These are phyloP conservation scores for Schoenoplectus tabernaemontani DNA, from an alignment of 202 grass and related monocot genomes.

Conservation along the genomic window DNA sequence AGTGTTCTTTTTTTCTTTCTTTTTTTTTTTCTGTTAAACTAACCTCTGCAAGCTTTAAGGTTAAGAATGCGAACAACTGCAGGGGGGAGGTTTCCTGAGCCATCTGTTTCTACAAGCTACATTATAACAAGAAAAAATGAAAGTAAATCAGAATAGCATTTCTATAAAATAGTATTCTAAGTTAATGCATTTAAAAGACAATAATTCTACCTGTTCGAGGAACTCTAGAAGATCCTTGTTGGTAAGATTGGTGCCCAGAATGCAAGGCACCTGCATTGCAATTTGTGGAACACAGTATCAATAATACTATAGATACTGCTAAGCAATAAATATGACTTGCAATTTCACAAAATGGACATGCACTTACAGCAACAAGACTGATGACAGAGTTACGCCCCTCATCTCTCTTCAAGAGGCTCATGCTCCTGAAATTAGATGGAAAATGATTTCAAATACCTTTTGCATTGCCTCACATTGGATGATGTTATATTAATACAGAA, in stretches of 20 bases:
- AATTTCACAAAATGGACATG: constrained; percentile 21
- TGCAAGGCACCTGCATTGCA: constrained; percentile 71
- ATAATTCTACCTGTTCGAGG: constrained; percentile 61
- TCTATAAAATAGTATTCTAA: background rate
- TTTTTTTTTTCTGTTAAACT: background rate
- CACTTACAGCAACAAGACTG: constrained; percentile 78
- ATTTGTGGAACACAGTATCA: background rate
- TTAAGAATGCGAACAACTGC: constrained; percentile 81
- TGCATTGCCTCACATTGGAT: background rate
- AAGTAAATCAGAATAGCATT: constrained; percentile 4
- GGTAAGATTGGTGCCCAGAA: constrained; percentile 79
- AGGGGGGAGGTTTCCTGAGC: constrained; percentile 61
- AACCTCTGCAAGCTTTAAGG: constrained; percentile 95
- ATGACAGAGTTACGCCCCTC: constrained; percentile 37
- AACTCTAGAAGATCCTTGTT: constrained; percentile 87
- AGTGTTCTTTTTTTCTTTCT: background rate
- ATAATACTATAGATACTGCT: constrained; percentile 10
- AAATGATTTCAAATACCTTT: constrained; percentile 14
- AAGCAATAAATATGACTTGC: constrained; percentile 23
- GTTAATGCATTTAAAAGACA: background rate
- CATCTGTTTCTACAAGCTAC: constrained; percentile 86
- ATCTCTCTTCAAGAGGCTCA: constrained; percentile 71
- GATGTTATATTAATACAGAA: background rate
- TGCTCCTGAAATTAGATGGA: constrained; percentile 53
- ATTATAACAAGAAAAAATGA: constrained; percentile 19